A percentile compares a stretch with the other conserved stretches of the same genome.
Conservation (phyloP, 345 rosid species). For the Psidium guajava region DNA sequence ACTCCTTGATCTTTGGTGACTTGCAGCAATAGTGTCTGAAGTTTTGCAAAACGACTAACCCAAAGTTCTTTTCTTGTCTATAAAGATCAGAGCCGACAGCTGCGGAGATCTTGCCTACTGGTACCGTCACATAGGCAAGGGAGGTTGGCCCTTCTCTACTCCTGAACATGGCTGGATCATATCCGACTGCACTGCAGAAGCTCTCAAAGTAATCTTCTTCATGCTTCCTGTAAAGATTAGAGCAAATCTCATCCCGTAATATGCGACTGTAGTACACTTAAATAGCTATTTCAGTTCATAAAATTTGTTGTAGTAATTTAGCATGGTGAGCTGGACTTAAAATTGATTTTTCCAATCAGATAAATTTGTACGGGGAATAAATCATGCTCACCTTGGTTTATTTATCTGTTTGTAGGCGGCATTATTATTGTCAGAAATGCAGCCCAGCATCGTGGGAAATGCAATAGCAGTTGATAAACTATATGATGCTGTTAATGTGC, state of each 20-base stretch:
- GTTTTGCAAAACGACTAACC: neutral
- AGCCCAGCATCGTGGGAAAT: constrained; percentile 30
- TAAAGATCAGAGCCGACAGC: constrained; percentile 23
- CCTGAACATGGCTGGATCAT: constrained; percentile 52
- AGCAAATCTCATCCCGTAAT: neutral
- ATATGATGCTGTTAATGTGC: constrained; percentile 38
- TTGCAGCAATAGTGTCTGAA: neutral
- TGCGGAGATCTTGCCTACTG: constrained; percentile 13
- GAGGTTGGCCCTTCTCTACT: constrained; percentile 74
- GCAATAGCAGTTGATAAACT: constrained; percentile 20
- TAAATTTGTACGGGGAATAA: neutral
- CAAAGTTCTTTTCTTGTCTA: neutral
- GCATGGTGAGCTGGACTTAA: neutral
- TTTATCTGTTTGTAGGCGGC: constrained; percentile 22
- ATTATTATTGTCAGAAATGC: constrained; percentile 32
- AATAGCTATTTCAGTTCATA: neutral
- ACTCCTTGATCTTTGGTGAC: neutral
- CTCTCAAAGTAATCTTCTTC: constrained; percentile 22
- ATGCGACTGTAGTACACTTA: neutral
- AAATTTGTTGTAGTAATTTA: neutral
- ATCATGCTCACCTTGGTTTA: neutral
- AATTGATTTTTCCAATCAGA: neutral
- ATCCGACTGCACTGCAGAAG: constrained; percentile 54
- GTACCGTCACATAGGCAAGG: constrained; percentile 45
- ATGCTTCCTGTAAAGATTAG: neutral